These are phyloP conservation scores for Suillus lakei DNA, from an alignment of 768 basidiomycete genomes.

Conservation along the genomic window DNA sequence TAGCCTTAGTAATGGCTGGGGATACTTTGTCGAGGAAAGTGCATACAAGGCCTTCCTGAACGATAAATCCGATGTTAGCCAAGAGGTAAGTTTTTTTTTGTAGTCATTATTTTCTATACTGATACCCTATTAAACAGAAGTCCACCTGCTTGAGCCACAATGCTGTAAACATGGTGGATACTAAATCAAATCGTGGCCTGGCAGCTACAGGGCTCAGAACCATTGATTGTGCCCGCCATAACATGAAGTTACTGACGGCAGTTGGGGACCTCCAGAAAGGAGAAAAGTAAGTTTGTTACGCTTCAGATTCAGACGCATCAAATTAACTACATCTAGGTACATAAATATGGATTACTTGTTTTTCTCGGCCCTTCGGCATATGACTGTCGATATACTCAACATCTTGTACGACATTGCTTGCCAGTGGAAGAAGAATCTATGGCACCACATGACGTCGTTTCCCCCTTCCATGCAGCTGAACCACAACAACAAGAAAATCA, in stretches of 20 bases:
- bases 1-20: conserved; percentile 27
- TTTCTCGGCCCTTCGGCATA: conserved; percentile 6
- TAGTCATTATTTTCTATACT: neutral
- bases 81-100: conserved; percentile 2
- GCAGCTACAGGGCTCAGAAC: neutral
- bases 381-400: conserved; percentile 7
- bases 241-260: conserved; percentile 17
- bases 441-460: neutral
- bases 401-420: conserved; percentile 25
- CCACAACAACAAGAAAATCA: neutral
- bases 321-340: conserved; percentile 12
- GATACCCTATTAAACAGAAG: conserved; percentile 7
- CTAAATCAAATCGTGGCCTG: neutral
- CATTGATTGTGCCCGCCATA: conserved; percentile 15
- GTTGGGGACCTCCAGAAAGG: conserved; percentile 25
- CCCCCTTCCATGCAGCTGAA: conserved; percentile 3
- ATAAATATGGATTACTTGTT: conserved; percentile 24
- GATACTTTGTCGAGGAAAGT: conserved; percentile 29
- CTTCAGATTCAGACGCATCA: neutral
- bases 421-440: conserved; percentile 13
- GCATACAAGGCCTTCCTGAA: conserved; percentile 25
- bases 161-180: neutral
- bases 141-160: conserved; percentile 18
- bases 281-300: conserved; percentile 10
- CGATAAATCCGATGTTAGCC: neutral